phyloP scores from a whole-genome alignment of 768 basidiomycete genomes.

The Russula abietina region DNA sequence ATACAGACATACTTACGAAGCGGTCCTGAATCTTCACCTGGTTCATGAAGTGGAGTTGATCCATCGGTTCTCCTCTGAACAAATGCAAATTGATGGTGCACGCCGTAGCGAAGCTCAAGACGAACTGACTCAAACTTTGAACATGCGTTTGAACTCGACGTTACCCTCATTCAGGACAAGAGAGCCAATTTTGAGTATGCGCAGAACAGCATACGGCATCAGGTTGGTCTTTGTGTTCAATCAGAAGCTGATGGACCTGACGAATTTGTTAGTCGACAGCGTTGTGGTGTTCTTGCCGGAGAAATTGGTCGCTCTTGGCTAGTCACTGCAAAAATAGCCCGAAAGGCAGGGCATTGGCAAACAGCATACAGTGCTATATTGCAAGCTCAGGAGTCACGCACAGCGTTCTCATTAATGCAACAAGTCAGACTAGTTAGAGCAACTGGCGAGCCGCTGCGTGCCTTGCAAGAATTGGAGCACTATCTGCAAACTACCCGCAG shows the following conservation, averaged over 20 bases:
- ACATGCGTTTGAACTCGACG: constrained; percentile 64
- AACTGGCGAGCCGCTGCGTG: constrained; percentile 74
- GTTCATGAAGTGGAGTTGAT: constrained; percentile 80
- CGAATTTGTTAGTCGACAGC: constrained; percentile 6
- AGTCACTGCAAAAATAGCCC: constrained; percentile 87
- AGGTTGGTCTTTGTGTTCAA: constrained; percentile 40
- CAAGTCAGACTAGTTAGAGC: constrained; percentile 81
- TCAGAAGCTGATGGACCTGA: neutral
- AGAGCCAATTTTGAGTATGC: constrained; percentile 85
- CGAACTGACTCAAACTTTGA: constrained; percentile 46
- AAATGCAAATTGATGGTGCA: constrained; percentile 28
- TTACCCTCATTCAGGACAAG: constrained; percentile 83
- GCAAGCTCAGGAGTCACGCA: constrained; percentile 72
- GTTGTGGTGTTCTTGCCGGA: constrained; percentile 10
- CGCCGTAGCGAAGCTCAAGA: constrained; percentile 36
- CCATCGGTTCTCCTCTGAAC: constrained; percentile 41
- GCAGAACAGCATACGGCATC: constrained; percentile 66
- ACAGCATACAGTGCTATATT: constrained; percentile 94
- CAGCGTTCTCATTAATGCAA: constrained; percentile 79
- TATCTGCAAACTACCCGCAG: constrained; percentile 43
- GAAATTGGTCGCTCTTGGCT: constrained; percentile 82
- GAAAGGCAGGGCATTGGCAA: constrained; percentile 93
- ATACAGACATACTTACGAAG: constrained; percentile 84
- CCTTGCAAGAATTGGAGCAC: constrained; percentile 81
- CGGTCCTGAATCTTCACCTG: constrained; percentile 77